Evolutionary conservation across 2,329 filamentous ascomycete genomes (phyloP).

Genomic region (Fusarium equiseti): DNA sequence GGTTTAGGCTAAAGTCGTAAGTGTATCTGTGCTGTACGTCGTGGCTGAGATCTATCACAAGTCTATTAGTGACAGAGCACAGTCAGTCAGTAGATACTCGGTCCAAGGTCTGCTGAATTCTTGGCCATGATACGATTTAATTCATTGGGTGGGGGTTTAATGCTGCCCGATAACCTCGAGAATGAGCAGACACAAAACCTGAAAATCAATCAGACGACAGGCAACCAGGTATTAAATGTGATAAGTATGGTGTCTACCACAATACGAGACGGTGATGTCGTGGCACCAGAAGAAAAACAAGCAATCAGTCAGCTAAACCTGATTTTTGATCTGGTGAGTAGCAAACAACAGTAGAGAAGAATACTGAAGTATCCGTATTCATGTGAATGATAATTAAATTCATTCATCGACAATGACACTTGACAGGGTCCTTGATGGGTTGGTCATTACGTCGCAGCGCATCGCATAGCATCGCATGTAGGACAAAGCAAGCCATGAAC

Average conservation of each 20-base stretch:
- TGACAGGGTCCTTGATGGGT: conserved; percentile 16
- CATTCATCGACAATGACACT: conserved; percentile 29
- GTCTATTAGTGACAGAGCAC: conserved; percentile 25
- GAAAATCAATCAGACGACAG: conserved; percentile 30
- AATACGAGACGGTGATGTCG: conserved; percentile 43
- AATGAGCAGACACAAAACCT: conserved; percentile 27
- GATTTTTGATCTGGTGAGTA: conserved; percentile 40
- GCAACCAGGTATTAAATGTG: conserved; percentile 16
- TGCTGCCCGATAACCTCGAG: conserved; percentile 30
- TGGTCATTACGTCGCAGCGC: conserved; percentile 32
- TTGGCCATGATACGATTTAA: conserved; percentile 13
- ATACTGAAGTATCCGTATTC: not conserved
- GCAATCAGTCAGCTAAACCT: conserved; percentile 27
- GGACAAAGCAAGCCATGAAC: conserved; percentile 37
- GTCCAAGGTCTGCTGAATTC: conserved; percentile 2
- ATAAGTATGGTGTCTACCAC: conserved; percentile 30
- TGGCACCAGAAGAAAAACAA: conserved; percentile 37
- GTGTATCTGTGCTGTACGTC: conserved; percentile 12
- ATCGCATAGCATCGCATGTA: conserved; percentile 32
- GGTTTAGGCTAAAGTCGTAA: conserved; percentile 27
- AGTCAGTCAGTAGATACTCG: not conserved
- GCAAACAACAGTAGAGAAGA: not conserved
- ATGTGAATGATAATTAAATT: not conserved
- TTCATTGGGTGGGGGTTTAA: conserved; percentile 8
- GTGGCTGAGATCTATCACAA: conserved; percentile 45